These are phyloP conservation scores for Phytophthora ohioensis DNA, from an alignment of 352 stramenopile genomes.

Conservation along the genomic window DNA sequence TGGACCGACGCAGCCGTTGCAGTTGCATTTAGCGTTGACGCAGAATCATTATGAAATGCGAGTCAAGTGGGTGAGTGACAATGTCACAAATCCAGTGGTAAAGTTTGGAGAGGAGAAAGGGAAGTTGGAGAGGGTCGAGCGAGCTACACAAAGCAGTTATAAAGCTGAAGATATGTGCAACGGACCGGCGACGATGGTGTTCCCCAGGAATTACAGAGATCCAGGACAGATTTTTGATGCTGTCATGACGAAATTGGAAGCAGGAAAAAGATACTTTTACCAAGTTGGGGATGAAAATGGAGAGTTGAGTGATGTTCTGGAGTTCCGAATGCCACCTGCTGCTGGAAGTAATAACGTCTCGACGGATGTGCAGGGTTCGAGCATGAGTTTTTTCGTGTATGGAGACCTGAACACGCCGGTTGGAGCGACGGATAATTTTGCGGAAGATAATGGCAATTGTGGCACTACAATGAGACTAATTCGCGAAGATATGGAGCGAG, in stretches of 20 bases:
- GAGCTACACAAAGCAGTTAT: constrained; percentile 43
- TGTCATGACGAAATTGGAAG: constrained; percentile 46
- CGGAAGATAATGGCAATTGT: constrained; percentile 41
- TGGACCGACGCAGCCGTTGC: constrained; percentile 52
- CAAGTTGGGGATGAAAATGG: constrained; percentile 41
- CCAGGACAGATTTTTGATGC: constrained; percentile 55
- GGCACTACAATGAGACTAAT: constrained; percentile 52
- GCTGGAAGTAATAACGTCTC: constrained; percentile 29
- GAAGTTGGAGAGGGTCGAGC: constrained; percentile 17
- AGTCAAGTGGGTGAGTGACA: constrained; percentile 62
- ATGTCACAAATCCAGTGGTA: constrained; percentile 50
- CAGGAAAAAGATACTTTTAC: constrained; percentile 49
- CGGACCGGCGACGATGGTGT: constrained; percentile 27
- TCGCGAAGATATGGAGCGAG: constrained; percentile 43
- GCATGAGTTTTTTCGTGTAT: constrained; percentile 79
- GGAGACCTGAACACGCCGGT: constrained; percentile 66
- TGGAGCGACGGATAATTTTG: constrained; percentile 36
- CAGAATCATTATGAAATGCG: constrained; percentile 50
- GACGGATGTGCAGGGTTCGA: constrained; percentile 29
- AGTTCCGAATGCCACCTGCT: constrained; percentile 43
- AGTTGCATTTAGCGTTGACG: constrained; percentile 52
- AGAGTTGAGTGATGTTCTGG: constrained; percentile 37
- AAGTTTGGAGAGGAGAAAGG: constrained; percentile 39
- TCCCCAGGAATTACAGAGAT: constrained; percentile 36
- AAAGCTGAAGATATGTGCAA: constrained; percentile 44